Base-by-base conservation (phyloP, 2,329 filamentous ascomycete genomes). In the Penicillium sp. region DNA sequence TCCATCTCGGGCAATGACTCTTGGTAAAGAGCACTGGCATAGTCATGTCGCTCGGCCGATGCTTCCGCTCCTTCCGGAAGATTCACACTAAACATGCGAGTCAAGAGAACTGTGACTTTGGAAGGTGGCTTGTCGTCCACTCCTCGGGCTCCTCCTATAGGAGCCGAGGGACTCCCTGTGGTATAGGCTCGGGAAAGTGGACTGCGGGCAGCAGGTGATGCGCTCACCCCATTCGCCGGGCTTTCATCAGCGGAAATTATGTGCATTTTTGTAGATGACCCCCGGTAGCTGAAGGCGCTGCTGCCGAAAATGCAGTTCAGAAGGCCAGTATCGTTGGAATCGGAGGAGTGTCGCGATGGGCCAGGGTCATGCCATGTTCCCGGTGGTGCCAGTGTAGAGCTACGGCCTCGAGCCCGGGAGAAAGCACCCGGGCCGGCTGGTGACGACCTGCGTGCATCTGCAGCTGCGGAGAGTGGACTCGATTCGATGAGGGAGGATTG, bases 271-370 rank as follows among this genome's bases (percentile, higher is more conserved):
- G 83, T 85, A 24, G 81, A 83, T 9, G 82, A 80, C n/a, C 81
- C 81, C 39, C 80, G 74, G 64, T 84, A 84, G 58, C 78, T 81
- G 66, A 84, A 81, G 38, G 80, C 79, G 51, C 79, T 79, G 58
- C 82, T 83, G 29, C 83, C 83, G 66, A 85, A 85, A 67, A 85
- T 85, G 68, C 82, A 85, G 58, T 84, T 82, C 55, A 85, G 63
- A 69, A 69, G 73, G 66, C 71, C 80, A 65, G 68, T 78, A 72
- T 84, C 82, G 45, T 79, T 80, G 11, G 78, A 77, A 61, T 84
- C 81, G 32, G 75, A 64, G 37, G 73, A 64, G 54, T 69, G 64
- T 18, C 74, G 73, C 26, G 69, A 72, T 53, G 69, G 70, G n/a
- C 72, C 69, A 49, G 63, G 61, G 48, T 73, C 76, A 55, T 68